Conservation (phyloP, 2,329 filamentous ascomycete genomes). For the Arachnomyces sp. region DNA sequence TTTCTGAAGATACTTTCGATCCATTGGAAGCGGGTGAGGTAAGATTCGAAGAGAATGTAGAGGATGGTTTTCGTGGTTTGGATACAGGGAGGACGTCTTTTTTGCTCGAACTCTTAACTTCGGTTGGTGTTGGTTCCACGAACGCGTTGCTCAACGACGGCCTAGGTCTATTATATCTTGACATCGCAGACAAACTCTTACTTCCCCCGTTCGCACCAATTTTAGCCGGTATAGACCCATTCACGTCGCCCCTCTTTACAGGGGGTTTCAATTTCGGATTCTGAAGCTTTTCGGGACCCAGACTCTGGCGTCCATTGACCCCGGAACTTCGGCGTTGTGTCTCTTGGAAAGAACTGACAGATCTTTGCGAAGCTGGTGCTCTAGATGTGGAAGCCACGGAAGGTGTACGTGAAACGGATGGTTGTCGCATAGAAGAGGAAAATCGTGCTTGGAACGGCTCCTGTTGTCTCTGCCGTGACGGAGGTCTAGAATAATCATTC, state of each 20-base stretch:
- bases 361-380: constrained; percentile 11
- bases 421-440: constrained; percentile 24
- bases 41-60: constrained; percentile 21
- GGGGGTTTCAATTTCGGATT: constrained; percentile 4
- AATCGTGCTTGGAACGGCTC: constrained; percentile 33
- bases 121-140: constrained; percentile 44
- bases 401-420: constrained; percentile 25
- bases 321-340: constrained; percentile 16
- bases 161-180: constrained; percentile 38
- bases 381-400: constrained; percentile 16
- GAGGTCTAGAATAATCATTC: constrained; percentile 36
- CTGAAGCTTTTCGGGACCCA: constrained; percentile 9
- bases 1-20: constrained; percentile 24
- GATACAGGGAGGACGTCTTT: constrained; percentile 34
- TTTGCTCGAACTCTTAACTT: constrained; percentile 22
- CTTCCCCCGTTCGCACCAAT: constrained; percentile 29
- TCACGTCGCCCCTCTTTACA: constrained; percentile 10
- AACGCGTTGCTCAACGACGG: constrained; percentile 48
- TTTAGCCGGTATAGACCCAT: constrained; percentile 11
- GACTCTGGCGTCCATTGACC: constrained; percentile 16
- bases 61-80: constrained; percentile 29
- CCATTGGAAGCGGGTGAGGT: constrained; percentile 24
- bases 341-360: constrained; percentile 5
- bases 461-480: constrained; percentile 41
- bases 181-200: constrained; percentile 41